These are phyloP conservation scores for Lachnum nothofagi DNA, from an alignment of 2,329 filamentous ascomycete species.

Conservation along the genomic window DNA sequence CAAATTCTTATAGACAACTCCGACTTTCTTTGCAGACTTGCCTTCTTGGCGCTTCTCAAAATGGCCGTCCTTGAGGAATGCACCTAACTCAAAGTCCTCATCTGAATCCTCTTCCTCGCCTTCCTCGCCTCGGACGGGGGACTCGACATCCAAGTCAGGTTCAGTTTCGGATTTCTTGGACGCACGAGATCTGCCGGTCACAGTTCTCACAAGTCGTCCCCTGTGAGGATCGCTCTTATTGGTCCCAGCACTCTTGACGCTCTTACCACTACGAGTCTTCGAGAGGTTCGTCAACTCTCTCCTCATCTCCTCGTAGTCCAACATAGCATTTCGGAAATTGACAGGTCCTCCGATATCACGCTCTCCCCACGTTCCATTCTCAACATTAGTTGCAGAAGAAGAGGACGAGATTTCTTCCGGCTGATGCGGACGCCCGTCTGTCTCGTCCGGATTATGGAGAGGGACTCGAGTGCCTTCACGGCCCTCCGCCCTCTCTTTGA, in stretches of 20 bases:
- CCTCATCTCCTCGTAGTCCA: slow-evolving; percentile 54
- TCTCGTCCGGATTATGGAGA: slow-evolving; percentile 24
- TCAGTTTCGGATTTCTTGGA: slow-evolving; percentile 17
- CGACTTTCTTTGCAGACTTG: slow-evolving; percentile 68
- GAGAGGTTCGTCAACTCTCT: slow-evolving; percentile 51
- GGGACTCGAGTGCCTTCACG: slow-evolving; percentile 19
- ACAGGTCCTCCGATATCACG: slow-evolving; percentile 50
- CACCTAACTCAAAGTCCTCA: slow-evolving; percentile 61
- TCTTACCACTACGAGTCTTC: slow-evolving; percentile 32
- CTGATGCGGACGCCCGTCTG: slow-evolving; percentile 9
- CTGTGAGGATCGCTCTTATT: background rate
- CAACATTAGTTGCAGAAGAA: slow-evolving; percentile 8
- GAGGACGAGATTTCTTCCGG: slow-evolving; percentile 14
- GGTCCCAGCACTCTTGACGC: slow-evolving; percentile 2
- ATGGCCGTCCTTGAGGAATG: slow-evolving; percentile 69
- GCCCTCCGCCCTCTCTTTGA: slow-evolving; percentile 16
- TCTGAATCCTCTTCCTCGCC: slow-evolving; percentile 42
- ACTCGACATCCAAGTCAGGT: slow-evolving; percentile 23
- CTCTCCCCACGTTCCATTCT: slow-evolving; percentile 58
- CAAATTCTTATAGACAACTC: slow-evolving; percentile 70
- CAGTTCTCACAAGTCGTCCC: slow-evolving; percentile 11
- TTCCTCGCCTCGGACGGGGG: slow-evolving; percentile 21
- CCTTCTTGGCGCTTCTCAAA: slow-evolving; percentile 68
- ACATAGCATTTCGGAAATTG: slow-evolving; percentile 49
- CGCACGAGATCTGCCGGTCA: slow-evolving; percentile 3